Base-by-base conservation (phyloP, 257 asterid genomes). In the Haberlea rhodopensis region DNA sequence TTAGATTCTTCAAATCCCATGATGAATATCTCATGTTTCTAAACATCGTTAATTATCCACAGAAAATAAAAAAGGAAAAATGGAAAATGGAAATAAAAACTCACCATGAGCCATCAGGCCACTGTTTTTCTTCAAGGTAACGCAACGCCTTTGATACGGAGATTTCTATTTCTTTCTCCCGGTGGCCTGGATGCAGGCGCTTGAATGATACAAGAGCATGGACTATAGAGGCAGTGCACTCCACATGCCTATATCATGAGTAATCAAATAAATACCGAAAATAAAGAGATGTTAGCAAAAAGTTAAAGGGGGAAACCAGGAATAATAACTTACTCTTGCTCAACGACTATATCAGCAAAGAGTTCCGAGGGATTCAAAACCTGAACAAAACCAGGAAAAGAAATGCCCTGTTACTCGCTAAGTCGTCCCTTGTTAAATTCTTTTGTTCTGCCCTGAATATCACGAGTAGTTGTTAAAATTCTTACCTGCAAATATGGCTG, bases 31-130 rank as follows among this genome's bases (percentile, higher is more conserved):
- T n/a, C 23, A 13, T 57, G 5, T 18, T 31, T 20, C 27, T 18
- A 15, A 5, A 8, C 15, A 11, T n/a, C n/a, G n/a, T n/a, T 32
- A 29, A 19, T 29, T 22, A 7, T 16, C 6, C 1, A 24, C 16
- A 24, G 15, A 19, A 57, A 11, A 37, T 3, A 18, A 11, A 13
- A 37, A 15, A 16, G 4, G 19, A 0, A 2, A 49, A 11, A 37
- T 3, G 48, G 3, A 13, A 37, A 15, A 16, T 6, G 4, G 19
- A 0, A 2, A 49, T 28, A 24, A 34, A 22, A 31, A 28, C 71
- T 68, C 16, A 85, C 95, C 97, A 89, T 69, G 97, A 87, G 26
- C 97, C 95, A 70, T 87, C 85, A 9, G 84, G 78, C 81, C 77
- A 68, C 48, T 85, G 95, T 64, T 37, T 70, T 23, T 77, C 84